Evolutionary conservation across 2,329 filamentous ascomycete species (phyloP).

Genomic region (Penicillium palitans): DNA sequence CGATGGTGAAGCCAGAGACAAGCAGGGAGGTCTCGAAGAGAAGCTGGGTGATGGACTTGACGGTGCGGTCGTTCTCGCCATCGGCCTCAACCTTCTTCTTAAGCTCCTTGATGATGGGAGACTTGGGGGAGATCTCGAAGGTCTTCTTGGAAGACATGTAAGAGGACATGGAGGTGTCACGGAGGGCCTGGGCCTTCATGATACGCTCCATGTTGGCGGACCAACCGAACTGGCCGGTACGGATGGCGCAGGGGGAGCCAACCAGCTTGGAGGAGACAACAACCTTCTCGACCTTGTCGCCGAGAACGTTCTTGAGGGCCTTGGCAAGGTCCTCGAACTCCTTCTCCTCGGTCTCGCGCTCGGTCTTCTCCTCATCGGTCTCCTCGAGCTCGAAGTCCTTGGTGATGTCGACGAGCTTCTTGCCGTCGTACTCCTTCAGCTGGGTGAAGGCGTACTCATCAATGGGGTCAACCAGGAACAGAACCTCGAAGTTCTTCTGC

Average conservation of each 20-base stretch:
- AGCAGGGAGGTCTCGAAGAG: conserved; percentile 98
- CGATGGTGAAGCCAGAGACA: conserved; percentile 98
- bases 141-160: conserved; percentile 99
- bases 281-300: conserved; percentile 99
- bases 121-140: conserved; percentile 99
- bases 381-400: conserved; percentile 99
- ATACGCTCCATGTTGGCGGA: conserved; percentile 99
- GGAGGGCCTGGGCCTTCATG: conserved; percentile 99
- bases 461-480: conserved; percentile 99
- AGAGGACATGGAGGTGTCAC: conserved; percentile 98
- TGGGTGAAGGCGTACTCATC: conserved; percentile 99
- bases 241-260: conserved; percentile 94
- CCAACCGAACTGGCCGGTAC: conserved; percentile 99
- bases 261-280: conserved; percentile 97
- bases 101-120: conserved; percentile 95
- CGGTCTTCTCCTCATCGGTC: conserved; percentile 98
- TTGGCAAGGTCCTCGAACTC: conserved; percentile 94
- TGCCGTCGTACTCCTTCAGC: conserved; percentile 99
- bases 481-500: conserved; percentile 98
- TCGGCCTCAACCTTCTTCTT: conserved; percentile 99
- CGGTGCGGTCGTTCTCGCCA: conserved; percentile 96
- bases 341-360: conserved; percentile 96
- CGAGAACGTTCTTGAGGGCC: conserved; percentile 97
- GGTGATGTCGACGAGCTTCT: conserved; percentile 99
- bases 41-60: conserved; percentile 98